These are phyloP conservation scores for Haplosporangium gracile DNA, from an alignment of 192 early-diverging fungal genomes.

Conservation along the genomic window DNA sequence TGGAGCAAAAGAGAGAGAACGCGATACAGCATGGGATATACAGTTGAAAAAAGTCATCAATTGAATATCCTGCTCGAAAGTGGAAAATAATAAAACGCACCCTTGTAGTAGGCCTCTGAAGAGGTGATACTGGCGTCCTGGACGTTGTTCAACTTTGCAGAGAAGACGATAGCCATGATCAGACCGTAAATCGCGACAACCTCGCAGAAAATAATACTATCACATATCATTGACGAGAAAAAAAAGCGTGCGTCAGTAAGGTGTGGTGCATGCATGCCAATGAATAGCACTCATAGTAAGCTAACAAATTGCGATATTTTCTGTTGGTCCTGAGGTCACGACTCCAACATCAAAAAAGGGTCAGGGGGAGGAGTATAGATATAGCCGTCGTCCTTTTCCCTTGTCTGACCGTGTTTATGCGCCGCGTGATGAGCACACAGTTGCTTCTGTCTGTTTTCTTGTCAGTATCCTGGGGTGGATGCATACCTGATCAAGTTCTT, in stretches of 20 bases:
- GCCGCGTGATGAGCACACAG: background rate
- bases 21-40: background rate
- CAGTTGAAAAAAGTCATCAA: background rate
- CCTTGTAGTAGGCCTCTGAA: slow-evolving; percentile 81
- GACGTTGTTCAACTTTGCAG: slow-evolving; percentile 82
- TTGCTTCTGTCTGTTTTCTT: background rate
- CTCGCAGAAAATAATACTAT: slow-evolving; percentile 98
- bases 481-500: slow-evolving; percentile 94
- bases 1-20: background rate
- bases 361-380: background rate
- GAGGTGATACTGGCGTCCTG: slow-evolving; percentile 60
- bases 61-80: background rate
- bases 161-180: slow-evolving; percentile 98
- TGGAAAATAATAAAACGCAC: slow-evolving; percentile 52
- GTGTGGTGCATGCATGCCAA: background rate
- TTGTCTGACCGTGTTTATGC: background rate
- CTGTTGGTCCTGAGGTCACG: background rate
- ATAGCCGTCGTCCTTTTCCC: background rate
- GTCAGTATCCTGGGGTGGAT: background rate
- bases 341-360: background rate
- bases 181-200: slow-evolving; percentile 99
- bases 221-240: background rate
- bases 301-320: background rate
- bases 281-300: background rate
- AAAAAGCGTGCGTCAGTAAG: background rate